A percentile compares a stretch with the other conserved stretches of the same genome.
Conservation (phyloP, 116 monocot species). For the Zostera marina region DNA sequence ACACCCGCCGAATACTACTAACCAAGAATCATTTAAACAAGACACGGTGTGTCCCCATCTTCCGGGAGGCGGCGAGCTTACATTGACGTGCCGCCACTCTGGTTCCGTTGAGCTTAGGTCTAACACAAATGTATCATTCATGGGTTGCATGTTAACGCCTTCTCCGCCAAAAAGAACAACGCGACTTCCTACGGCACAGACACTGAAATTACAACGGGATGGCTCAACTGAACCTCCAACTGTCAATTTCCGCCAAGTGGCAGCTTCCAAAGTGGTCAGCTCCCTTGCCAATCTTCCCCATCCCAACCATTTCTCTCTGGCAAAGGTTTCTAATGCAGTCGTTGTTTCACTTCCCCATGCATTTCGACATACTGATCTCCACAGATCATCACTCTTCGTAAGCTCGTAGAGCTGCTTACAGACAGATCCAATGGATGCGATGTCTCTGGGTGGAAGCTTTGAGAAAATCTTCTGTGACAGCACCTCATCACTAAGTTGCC, state of each 20-base stretch:
- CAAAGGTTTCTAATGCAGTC: conserved; percentile 39
- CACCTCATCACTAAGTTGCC: conserved; percentile 58
- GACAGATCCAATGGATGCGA: conserved; percentile 56
- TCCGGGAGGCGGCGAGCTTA: conserved; percentile 64
- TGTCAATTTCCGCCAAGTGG: conserved; percentile 40
- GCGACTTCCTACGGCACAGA: conserved; percentile 56
- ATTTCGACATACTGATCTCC: conserved; percentile 78
- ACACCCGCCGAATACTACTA: conserved; percentile 82
- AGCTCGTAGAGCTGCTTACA: conserved; percentile 41
- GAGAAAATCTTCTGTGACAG: conserved; percentile 57
- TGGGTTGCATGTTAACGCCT: conserved; percentile 77
- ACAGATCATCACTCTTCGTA: conserved; percentile 59
- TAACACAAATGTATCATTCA: conserved; percentile 82
- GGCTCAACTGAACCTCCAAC: conserved; percentile 61
- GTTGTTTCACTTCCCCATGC: conserved; percentile 69
- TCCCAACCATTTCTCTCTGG: conserved; percentile 35
- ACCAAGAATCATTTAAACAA: conserved; percentile 67
- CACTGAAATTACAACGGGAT: conserved; percentile 58
- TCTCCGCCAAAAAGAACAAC: conserved; percentile 66
- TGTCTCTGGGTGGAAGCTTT: conserved; percentile 53
- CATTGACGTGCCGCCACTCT: conserved; percentile 61
- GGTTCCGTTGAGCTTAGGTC: conserved; percentile 49
- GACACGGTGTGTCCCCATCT: conserved; percentile 74
- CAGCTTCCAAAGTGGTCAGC: conserved; percentile 62
- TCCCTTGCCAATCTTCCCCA: conserved; percentile 69